Evolutionary conservation across 495 filamentous ascomycete species (phyloP), one percentile per base, ranked within the genome.

Genomic region (Talaromyces proteolyticus): DNA sequence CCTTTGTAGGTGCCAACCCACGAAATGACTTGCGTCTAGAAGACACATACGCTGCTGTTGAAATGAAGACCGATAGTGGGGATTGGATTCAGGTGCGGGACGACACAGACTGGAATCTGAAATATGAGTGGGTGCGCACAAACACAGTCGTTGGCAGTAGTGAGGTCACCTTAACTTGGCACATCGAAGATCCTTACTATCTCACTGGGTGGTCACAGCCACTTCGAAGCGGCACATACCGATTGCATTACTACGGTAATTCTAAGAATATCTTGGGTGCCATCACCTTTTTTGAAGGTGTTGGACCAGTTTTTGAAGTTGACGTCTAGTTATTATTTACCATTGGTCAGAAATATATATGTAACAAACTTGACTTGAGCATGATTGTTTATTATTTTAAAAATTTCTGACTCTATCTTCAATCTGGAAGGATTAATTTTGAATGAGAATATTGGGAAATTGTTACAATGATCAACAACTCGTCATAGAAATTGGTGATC

Each of bases 171-270:
- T 72, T 95, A 46, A 73, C 74, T 41, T 97, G 92, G 92, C 82
- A 91, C 65, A 85, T 84, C 42, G 84, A 80, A 56, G 76, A 79
- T 41, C 67, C 67, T 10, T 73, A 63, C 43, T 72, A 74, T 46
- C 58, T 54, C 34, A 53, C 61, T 12, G 70, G 59, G 19, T 56
- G 65, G 41, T 57, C 69, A n/a, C 55, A 29, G 6, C 42, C 66
- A 3, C 62, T 78, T 17, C 61, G 67, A 53, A 62, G 66, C 34
- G 91, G 89, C 16, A 73, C 72, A 57, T 96, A 94, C 71, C 73
- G 91, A 24, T 67, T 97, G 47, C 77, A 76, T 67, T 97, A 97
- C 58, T 92, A 80, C 69, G 92, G 92, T 0, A 87, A 94, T 66
- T 76, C 80, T 22, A 96, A 91, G 75, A 69, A 72, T 49, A 53